A percentile compares a stretch with the other conserved stretches of the same genome.
phyloP scores from a whole-genome alignment of 73 alveolate species.

The Uronychia setigera region DNA sequence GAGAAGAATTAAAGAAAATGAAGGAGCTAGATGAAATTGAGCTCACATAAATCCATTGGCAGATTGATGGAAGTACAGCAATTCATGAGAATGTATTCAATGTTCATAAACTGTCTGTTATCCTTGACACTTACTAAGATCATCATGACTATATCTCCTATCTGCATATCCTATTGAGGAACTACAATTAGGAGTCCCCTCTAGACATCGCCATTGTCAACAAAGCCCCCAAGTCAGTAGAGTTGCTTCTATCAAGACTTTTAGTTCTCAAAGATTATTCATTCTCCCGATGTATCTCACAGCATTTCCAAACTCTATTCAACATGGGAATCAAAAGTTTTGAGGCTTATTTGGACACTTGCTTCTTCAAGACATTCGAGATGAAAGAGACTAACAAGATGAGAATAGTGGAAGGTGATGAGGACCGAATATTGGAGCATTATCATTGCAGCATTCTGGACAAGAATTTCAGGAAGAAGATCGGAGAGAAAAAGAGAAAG shows the following conservation, averaged over 20 bases:
- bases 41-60: neutral
- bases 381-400: constrained; percentile 4
- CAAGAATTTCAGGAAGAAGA: neutral
- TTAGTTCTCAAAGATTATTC: neutral
- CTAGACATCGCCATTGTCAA: constrained; percentile 14
- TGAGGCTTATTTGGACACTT: neutral
- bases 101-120: neutral
- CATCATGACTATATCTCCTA: neutral
- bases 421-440: neutral
- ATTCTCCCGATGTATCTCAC: neutral
- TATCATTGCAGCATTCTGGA: neutral
- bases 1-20: neutral
- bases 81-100: neutral
- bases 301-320: neutral
- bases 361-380: constrained; percentile 6
- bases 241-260: neutral
- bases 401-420: neutral
- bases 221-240: constrained; percentile 15
- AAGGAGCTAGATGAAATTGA: neutral
- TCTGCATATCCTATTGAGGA: constrained; percentile 12
- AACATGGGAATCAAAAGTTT: neutral
- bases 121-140: neutral
- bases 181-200: constrained; percentile 21
- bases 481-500: neutral
- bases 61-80: neutral